Percentiles rank a stretch among this genome's conserved stretches.
These are phyloP conservation scores for Termitomyces titanicus DNA, from an alignment of 768 basidiomycete genomes.

Conservation along the genomic window DNA sequence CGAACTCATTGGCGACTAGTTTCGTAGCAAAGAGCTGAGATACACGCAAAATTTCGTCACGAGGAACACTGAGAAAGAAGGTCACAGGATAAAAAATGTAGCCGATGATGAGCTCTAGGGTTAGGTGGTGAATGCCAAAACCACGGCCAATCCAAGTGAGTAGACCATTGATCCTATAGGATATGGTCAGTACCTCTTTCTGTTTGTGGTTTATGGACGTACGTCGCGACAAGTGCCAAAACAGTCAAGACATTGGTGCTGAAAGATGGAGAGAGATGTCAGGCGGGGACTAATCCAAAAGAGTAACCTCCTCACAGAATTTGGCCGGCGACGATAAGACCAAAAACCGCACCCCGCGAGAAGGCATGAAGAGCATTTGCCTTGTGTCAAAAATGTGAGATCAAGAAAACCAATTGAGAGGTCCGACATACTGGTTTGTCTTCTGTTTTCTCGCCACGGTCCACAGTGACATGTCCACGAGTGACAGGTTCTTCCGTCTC, in stretches of 20 bases:
- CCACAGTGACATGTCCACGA: slow-evolving; percentile 74
- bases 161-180: slow-evolving; percentile 62
- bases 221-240: slow-evolving; percentile 71
- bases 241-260: slow-evolving; percentile 86
- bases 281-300: slow-evolving; percentile 9
- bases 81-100: slow-evolving; percentile 88
- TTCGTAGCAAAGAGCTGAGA: slow-evolving; percentile 83
- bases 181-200: not conserved
- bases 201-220: slow-evolving; percentile 13
- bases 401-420: not conserved
- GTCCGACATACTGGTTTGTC: slow-evolving; percentile 42
- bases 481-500: slow-evolving; percentile 86
- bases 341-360: slow-evolving; percentile 80
- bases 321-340: slow-evolving; percentile 82
- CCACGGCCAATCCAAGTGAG: slow-evolving; percentile 88
- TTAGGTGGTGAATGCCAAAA: slow-evolving; percentile 79
- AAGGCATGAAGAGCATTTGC: slow-evolving; percentile 89
- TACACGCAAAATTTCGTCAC: slow-evolving; percentile 75
- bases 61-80: slow-evolving; percentile 79
- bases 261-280: not conserved
- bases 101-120: slow-evolving; percentile 79
- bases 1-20: slow-evolving; percentile 84
- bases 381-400: slow-evolving; percentile 18
- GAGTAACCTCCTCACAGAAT: slow-evolving; percentile 54
- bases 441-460: slow-evolving; percentile 65